Conservation (phyloP, 176 grass and related monocot genomes). For the Dendrocalamus sinicus region DNA sequence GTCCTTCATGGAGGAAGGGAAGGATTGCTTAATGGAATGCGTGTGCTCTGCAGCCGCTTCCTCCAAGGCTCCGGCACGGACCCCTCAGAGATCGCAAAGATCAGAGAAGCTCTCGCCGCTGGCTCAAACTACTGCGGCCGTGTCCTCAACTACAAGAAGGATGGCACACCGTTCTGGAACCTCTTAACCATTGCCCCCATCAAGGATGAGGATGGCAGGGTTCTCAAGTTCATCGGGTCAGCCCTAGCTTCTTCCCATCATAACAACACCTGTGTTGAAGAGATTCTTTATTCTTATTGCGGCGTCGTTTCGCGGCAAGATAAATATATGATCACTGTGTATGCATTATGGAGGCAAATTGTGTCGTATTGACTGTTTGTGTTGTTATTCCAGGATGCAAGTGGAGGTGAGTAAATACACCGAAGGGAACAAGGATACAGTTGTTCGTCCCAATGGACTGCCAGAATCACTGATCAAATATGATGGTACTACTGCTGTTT, state of each 20-base stretch:
- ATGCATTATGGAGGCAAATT: not conserved
- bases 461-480: conserved; percentile 92
- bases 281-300: not conserved
- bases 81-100: conserved; percentile 78
- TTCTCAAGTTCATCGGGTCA: conserved; percentile 96
- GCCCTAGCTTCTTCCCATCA: conserved; percentile 11
- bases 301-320: not conserved
- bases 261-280: not conserved
- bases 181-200: conserved; percentile 90
- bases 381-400: conserved; percentile 76
- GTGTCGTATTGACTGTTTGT: not conserved
- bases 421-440: conserved; percentile 75
- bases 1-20: not conserved
- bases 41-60: conserved; percentile 60
- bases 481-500: conserved; percentile 60
- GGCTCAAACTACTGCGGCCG: conserved; percentile 83
- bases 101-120: conserved; percentile 67
- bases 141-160: conserved; percentile 92
- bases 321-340: not conserved
- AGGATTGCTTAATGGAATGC: not conserved
- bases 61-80: conserved; percentile 80
- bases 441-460: conserved; percentile 86
- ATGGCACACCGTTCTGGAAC: conserved; percentile 89
- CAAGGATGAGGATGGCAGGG: conserved; percentile 84
- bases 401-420: conserved; percentile 98